Base-by-base conservation (phyloP, 2,329 filamentous ascomycete species). In the Metarhizium rileyi region DNA sequence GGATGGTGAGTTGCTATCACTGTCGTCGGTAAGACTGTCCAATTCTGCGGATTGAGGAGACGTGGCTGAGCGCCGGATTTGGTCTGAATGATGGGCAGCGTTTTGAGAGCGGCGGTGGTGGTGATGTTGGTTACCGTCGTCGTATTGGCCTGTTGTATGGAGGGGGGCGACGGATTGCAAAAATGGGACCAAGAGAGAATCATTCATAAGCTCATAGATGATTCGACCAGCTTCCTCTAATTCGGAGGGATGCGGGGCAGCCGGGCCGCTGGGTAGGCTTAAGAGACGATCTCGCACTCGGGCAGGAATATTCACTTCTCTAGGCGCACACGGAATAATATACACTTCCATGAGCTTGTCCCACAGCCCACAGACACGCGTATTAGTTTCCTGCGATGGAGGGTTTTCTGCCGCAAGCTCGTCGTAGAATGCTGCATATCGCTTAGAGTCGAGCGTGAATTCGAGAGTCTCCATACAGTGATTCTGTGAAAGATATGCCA, bases 391-490 rank as follows among this genome's bases (percentile, higher is more conserved):
- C 8, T 62, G 60, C 1, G 59, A 66, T 61, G 61, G 72, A 50
- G 59, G 65, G 8, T 58, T 51, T 52, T 71, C 69, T 42, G 61
- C 56, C 18, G 68, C 61, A 35, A 72, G 64, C 51, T 77, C 70
- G 23, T 66, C 61, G 57, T 78, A 72, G 49, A 80, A 79, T 51
- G 80, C 70, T 47, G 81, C 78, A 64, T 97, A 98, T 53, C 89
- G 80, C 51, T 90, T 86, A 22, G 91, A 87, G 65, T 96, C 93
- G 76, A 96, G 85, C 38, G 90, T 95, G 66, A 98, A 98, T 64
- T 97, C 93, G 36, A 98, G 75, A 1, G 90, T 96, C 68, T 98
- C 93, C 56, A 97, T 74, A 64, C 93, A 98, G 68, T 97, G 91
- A 61, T 97, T 97, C 63, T 95, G 90, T 1, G 91, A 96, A 4